Evolutionary conservation across 2,329 filamentous ascomycete species (phyloP), one percentile per base, ranked within the genome.

Genomic region (Fusarium longipes): DNA sequence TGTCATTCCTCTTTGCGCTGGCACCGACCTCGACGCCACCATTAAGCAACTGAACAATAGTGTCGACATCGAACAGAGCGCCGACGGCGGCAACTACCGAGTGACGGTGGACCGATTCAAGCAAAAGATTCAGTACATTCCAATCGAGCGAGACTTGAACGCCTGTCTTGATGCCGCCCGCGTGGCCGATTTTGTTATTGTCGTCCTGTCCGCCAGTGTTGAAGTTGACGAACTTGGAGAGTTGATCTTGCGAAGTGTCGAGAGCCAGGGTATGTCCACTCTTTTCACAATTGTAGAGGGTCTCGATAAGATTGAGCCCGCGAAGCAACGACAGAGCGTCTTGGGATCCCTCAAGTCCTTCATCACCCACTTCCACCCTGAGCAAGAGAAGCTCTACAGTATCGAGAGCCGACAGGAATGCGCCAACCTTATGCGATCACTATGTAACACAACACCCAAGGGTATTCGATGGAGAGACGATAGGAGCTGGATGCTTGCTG

Each of bases 391-490:
- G 79, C 85, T 99, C 17, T 93, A 95, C 78, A 96, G 89, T 70
- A 84, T 97, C 55, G 93, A 97, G 75, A 95, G 87, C 65, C 87
- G 92, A 75, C 93, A 97, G 76, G 96, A 99, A 77, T 95, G 92
- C 76, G 88, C 93, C 50, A 98, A 97, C 76, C 83, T 97, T 35
- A 91, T 98, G 79, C 88, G 96, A 51, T 95, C 93, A 27, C 82
- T 99, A 17, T 99, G 96, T 83, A 97, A 90, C 67, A 93, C 91
- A 33, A 93, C 91, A 40, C 95, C 96, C 12, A 98, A 97, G 81
- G 96, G 96, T 1, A 87, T 99, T n/a, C 84, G 90, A 66, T 99
- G 96, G 96, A 88, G 96, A 72, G 96, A 99, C 51, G 93, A 97
- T 68, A 87, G 96, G 70, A 97, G 93, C 73, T 99, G 96, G 92